Percentiles rank a stretch among this genome's conserved stretches.
phyloP scores from a whole-genome alignment of 1,284 basidiomycete species.

The Leucoagaricus sp. region DNA sequence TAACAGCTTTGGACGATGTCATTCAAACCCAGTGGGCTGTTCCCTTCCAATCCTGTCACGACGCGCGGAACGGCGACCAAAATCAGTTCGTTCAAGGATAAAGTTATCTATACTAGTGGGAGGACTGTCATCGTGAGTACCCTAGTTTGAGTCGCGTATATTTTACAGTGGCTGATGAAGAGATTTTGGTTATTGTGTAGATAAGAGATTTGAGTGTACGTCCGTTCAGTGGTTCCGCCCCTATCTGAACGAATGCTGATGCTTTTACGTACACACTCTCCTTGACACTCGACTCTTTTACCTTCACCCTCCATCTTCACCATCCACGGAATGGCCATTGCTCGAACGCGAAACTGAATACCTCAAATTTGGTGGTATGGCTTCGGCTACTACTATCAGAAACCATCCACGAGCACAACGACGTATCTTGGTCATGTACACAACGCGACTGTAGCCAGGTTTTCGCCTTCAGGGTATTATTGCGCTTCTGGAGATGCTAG shows the following conservation, averaged over 20 bases:
- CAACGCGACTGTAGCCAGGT: constrained; percentile 85
- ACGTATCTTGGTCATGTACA: constrained; percentile 84
- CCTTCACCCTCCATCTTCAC: too few species aligned
- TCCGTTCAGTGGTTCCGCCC: neutral
- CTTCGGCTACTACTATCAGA: neutral
- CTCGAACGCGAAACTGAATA: too few species aligned
- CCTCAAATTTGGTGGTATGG: too few species aligned
- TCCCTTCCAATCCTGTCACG: constrained; percentile 77
- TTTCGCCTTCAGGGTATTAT: constrained; percentile 95
- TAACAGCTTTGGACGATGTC: constrained; percentile 47
- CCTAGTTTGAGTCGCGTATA: too few species aligned
- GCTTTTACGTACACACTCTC: neutral
- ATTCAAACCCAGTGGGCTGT: constrained; percentile 56
- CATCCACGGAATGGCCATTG: too few species aligned
- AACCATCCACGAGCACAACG: constrained; percentile 28
- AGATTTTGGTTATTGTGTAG: constrained; percentile 26
- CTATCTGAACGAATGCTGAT: neutral
- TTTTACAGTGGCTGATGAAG: neutral
- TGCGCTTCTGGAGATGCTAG: constrained; percentile 86
- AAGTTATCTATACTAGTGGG: constrained; percentile 86
- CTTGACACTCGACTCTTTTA: neutral
- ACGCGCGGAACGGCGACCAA: constrained; percentile 79
- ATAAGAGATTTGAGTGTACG: constrained; percentile 52
- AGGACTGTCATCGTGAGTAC: constrained; percentile 85
- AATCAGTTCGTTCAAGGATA: constrained; percentile 81